phyloP scores from a whole-genome alignment of 164 flowering plant genomes.

The Nelumbo lutea region DNA sequence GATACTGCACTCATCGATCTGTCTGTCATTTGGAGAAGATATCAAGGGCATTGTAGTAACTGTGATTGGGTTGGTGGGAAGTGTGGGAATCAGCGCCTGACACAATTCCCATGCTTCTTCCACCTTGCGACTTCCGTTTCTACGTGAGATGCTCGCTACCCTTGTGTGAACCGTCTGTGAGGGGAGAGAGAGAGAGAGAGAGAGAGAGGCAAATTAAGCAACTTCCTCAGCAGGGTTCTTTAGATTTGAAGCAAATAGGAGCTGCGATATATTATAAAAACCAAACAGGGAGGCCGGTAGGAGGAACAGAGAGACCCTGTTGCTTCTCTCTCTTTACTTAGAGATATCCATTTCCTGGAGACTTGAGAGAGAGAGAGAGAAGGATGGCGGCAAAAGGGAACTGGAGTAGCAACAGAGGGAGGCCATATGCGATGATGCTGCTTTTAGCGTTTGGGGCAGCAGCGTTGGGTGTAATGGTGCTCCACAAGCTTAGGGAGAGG shows the following conservation, averaged over 20 bases:
- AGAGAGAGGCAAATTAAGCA: slow-evolving; percentile 13
- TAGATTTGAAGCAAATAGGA: slow-evolving; percentile 11
- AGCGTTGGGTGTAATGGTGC: slow-evolving; percentile 50
- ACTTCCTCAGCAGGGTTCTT: slow-evolving; percentile 21
- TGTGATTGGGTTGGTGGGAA: too few relatives aligned
- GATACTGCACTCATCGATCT: too few relatives aligned
- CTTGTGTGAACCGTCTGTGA: too few relatives aligned
- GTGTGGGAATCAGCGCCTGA: slow-evolving; percentile 21
- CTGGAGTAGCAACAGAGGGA: slow-evolving; percentile 22
- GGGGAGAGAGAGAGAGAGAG: not conserved
- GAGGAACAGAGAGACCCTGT: too few relatives aligned
- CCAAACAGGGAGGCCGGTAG: not conserved
- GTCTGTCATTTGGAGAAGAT: too few relatives aligned
- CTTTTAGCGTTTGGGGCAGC: slow-evolving; percentile 63
- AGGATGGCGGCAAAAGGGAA: slow-evolving; percentile 15
- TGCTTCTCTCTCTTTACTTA: too few relatives aligned
- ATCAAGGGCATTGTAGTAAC: too few relatives aligned
- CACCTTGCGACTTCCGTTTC: slow-evolving; percentile 22
- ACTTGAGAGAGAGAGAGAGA: slow-evolving; percentile 14
- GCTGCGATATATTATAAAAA: not conserved
- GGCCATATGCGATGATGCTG: slow-evolving; percentile 52
- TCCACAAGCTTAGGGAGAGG: slow-evolving; percentile 72
- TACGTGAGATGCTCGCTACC: slow-evolving; percentile 1
- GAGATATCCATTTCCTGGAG: too few relatives aligned
- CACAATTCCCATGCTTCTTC: slow-evolving; percentile 34